A percentile compares a stretch with the other conserved stretches of the same genome.
Conservation (phyloP, 345 rosid genomes). For the Xanthoceras sorbifolium region DNA sequence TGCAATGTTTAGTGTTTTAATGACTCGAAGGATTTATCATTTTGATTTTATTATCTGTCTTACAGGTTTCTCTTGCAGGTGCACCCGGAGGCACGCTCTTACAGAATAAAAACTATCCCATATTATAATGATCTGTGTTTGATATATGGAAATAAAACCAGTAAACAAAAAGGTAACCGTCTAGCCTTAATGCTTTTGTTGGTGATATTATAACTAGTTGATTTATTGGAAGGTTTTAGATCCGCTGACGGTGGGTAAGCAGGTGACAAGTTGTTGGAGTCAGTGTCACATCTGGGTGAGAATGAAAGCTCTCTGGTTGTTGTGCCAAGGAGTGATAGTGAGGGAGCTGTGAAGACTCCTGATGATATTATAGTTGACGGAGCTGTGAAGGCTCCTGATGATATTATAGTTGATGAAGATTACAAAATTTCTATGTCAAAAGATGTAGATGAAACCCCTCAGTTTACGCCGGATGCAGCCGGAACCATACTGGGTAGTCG, state of each 20-base stretch:
- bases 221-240: slow-evolving; percentile 17
- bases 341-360: slow-evolving; percentile 33
- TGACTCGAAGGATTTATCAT: neutral
- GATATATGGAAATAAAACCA: slow-evolving; percentile 51
- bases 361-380: slow-evolving; percentile 26
- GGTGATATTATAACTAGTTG: neutral
- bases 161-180: slow-evolving; percentile 53
- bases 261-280: slow-evolving; percentile 32
- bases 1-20: slow-evolving; percentile 26
- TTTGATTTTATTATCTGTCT: slow-evolving; percentile 14
- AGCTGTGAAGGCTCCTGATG: slow-evolving; percentile 32
- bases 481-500: slow-evolving; percentile 33
- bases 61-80: slow-evolving; percentile 36
- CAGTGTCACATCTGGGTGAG: slow-evolving; percentile 26
- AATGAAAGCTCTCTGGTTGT: slow-evolving; percentile 14
- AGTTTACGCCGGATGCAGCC: slow-evolving; percentile 16
- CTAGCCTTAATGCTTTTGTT: slow-evolving; percentile 1
- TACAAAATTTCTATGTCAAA: slow-evolving; percentile 33
- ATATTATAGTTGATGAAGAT: slow-evolving; percentile 39
- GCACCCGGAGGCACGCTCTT: slow-evolving; percentile 62
- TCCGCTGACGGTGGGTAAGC: slow-evolving; percentile 17
- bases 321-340: slow-evolving; percentile 21
- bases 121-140: slow-evolving; percentile 62
- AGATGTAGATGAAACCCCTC: slow-evolving; percentile 30
- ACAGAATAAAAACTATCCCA: slow-evolving; percentile 66